Percentiles rank a stretch among this genome's conserved stretches.
These are phyloP conservation scores for Globisporangium nagaii DNA, from an alignment of 352 stramenopile species.

Conservation along the genomic window DNA sequence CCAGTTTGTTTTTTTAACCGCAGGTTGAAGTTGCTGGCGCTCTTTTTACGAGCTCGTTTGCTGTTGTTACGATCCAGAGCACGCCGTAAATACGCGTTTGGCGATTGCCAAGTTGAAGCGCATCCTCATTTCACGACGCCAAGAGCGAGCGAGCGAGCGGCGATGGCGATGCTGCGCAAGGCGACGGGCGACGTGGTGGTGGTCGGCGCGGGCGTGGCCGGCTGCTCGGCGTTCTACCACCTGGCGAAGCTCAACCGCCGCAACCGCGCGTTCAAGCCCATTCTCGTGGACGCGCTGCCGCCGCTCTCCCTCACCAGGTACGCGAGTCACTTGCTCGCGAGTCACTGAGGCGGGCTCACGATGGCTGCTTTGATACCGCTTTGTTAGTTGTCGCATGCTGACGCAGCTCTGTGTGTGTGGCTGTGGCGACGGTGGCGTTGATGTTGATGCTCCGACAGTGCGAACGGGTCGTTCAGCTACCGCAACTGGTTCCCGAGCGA, in stretches of 20 bases:
- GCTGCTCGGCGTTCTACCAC: slow-evolving; percentile 78
- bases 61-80: not conserved
- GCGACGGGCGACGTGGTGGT: slow-evolving; percentile 59
- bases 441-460: slow-evolving; percentile 15
- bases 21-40: slow-evolving; percentile 8
- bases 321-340: too few relatives aligned
- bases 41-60: not conserved
- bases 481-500: slow-evolving; percentile 80
- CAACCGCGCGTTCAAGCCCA: slow-evolving; percentile 57
- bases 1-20: too few relatives aligned
- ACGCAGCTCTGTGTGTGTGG: not conserved
- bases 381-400: too few relatives aligned
- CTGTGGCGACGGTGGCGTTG: too few relatives aligned
- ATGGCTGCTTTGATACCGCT: too few relatives aligned
- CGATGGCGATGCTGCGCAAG: slow-evolving; percentile 37
- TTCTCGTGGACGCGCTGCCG: slow-evolving; percentile 62
- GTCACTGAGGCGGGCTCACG: too few relatives aligned
- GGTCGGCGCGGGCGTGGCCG: slow-evolving; percentile 63
- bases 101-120: slow-evolving; percentile 4
- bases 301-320: slow-evolving; percentile 66
- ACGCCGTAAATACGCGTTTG: not conserved
- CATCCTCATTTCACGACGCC: not conserved
- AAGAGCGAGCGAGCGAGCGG: not conserved
- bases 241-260: slow-evolving; percentile 57
- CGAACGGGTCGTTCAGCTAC: slow-evolving; percentile 78